Evolutionary conservation across 352 stramenopile genomes (phyloP), one percentile per base, ranked within the genome.

Genomic region (Saprolegnia diclina): DNA sequence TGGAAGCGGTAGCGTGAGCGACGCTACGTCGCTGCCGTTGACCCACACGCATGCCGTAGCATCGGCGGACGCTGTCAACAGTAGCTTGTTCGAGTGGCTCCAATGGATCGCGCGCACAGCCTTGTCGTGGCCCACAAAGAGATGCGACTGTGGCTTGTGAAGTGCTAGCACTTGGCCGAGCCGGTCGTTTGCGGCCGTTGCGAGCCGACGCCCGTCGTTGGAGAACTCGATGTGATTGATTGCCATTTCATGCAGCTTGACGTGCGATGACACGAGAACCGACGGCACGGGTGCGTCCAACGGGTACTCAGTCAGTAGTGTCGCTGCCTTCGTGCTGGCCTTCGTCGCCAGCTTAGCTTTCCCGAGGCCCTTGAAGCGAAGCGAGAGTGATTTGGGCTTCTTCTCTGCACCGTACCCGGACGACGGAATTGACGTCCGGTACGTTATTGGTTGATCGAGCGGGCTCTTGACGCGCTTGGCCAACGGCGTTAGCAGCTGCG

Each of bases 191-290:
- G 83, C 82, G 38, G 74, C 81, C 11, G 83, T 89, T 7, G 83
- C 85, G 22, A 93, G 74, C 74, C 75, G 85, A 61, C 90, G 90
- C 54, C 83, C 80, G 57, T 91, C 82, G n/a, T 67, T 72, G n/a
- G 85, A 88, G 65, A 80, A 93, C 62, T 91, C 85, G n/a, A 92
- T 74, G 24, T 80, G 75, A 62, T 89, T 76, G 68, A 93, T 90
- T 26, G 81, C 79, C n/a, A 82, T 79, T 5, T 81, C 71, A 56
- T 93, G 85, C 24, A 91, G 71, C 21, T 79, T 80, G 44, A n/a
- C 32, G 6, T 77, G 74, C 22, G 79, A 78, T 11, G 68, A 66
- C 65, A 89, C 79, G 61, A 80, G 89, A 24, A 86, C 74, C 40
- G 83, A 74, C n/a, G 93, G 62, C 14, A 88, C 35, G 0, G 76